Percentiles rank a stretch among this genome's conserved stretches.
phyloP scores from a whole-genome alignment of 768 basidiomycete species.

The Mycena galericulata region DNA sequence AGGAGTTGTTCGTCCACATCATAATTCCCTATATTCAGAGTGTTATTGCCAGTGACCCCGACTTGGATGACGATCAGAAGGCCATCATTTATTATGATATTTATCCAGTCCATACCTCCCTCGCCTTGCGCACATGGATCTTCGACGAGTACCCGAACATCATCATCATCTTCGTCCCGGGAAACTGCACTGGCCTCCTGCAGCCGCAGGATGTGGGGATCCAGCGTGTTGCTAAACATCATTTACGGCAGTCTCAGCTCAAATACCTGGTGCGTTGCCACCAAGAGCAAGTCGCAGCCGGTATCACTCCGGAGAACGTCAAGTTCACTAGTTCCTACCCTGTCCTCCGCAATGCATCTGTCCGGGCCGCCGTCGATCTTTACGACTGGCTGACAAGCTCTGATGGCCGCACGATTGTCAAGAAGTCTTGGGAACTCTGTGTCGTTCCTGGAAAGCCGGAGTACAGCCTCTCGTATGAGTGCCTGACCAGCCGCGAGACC shows the following conservation, averaged over 20 bases:
- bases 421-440: constrained; percentile 3
- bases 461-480: constrained; percentile 4
- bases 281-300: background rate
- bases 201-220: background rate
- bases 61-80: background rate
- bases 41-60: background rate
- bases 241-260: background rate
- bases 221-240: constrained; percentile 3
- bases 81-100: background rate
- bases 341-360: background rate
- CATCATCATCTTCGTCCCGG: background rate
- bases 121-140: background rate
- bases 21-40: background rate
- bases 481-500: background rate
- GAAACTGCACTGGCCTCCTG: background rate
- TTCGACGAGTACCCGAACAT: background rate
- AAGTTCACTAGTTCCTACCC: background rate
- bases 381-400: background rate
- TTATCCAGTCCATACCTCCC: background rate
- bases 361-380: background rate
- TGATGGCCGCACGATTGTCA: background rate
- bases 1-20: constrained; percentile 15
- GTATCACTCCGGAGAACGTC: background rate
- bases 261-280: background rate
- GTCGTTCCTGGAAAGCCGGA: background rate